Conservation (phyloP, 2,329 filamentous ascomycete species). For the Alternaria atra region DNA sequence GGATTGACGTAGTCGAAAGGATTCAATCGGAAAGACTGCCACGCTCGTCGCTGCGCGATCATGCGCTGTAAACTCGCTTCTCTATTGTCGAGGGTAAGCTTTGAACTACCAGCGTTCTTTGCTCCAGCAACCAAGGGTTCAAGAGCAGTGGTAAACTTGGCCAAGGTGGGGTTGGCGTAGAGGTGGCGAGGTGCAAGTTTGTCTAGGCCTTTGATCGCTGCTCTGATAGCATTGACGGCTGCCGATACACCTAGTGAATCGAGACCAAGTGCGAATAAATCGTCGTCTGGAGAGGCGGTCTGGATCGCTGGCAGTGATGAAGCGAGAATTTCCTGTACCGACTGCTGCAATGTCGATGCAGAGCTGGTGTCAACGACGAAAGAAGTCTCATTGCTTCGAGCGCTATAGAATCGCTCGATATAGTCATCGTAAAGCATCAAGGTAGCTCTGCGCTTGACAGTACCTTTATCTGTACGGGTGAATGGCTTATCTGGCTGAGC, state of each 20-base stretch:
- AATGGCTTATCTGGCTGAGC: conserved; percentile 57
- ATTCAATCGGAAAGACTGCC: conserved; percentile 43
- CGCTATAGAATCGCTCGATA: conserved; percentile 58
- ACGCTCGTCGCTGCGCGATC: conserved; percentile 25
- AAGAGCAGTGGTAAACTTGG: conserved; percentile 36
- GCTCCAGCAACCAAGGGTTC: not conserved
- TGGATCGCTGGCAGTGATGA: conserved; percentile 15
- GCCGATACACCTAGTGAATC: conserved; percentile 45
- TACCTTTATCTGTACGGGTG: conserved; percentile 58
- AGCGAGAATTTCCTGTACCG: conserved; percentile 16
- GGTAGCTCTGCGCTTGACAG: conserved; percentile 55
- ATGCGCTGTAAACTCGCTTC: conserved; percentile 13
- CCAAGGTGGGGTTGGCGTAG: conserved; percentile 44
- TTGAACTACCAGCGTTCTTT: not conserved
- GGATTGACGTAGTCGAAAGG: conserved; percentile 41
- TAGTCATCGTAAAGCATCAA: conserved; percentile 55
- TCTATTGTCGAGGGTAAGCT: not conserved
- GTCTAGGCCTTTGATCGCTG: conserved; percentile 40
- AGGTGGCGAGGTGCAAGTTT: conserved; percentile 47
- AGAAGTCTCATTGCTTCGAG: conserved; percentile 3
- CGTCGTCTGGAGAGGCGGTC: conserved; percentile 30
- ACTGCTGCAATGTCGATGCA: conserved; percentile 8
- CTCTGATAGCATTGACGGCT: conserved; percentile 44
- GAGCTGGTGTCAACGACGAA: conserved; percentile 20
- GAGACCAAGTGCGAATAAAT: conserved; percentile 46